Base-by-base conservation (phyloP, 768 basidiomycete genomes). In the Tephrocybe sp. region DNA sequence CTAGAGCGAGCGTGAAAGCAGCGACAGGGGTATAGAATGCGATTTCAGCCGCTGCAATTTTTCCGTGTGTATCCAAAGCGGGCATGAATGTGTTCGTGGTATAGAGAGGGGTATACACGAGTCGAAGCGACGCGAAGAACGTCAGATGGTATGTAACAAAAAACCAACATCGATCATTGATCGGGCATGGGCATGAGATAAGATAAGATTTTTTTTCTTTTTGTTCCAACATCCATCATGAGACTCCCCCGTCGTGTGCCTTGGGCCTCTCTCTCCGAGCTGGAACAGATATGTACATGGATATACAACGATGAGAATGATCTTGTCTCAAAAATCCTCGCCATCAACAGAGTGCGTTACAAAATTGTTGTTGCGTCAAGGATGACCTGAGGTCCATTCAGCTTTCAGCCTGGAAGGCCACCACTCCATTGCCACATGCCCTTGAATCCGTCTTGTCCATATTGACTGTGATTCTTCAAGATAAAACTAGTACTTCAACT, bases 371-470 rank as follows among this genome's bases (percentile, higher is more conserved):
- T 15, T 22, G 19, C 8, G 15, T 34, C 15, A 4, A 12, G 7
- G 15, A 34, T 34, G 33, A 34, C 33, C 31, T 46, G 24, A 50
- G 42, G 23, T 33, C 47, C 43, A 21, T 37, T 40, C 51, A 91
- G 90, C 67, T 92, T 49, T 80, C 88, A 29, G 88, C 89, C 13
- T 93, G 91, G 90, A 84, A 71, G 63, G 78, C 78, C n/a, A 75
- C 80, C 37, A 84, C 83, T 11, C 65, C 79, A 30, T 77, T 92
- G n/a, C 91, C 91, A 4, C 88, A 91, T 60, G 86, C 91, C 1
- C 73, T 93, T 22, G 89, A 91, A 42, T 85, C 87, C 3, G 73
- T 82, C 6, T 70, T 88, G 11, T 74, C 83, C 2, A 67, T 92
- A 15, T 66, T 93, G 18, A 71, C 73, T 16, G 81, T 76, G 2